Base-by-base conservation (phyloP, 441 rosid species). In the Gossypium davidsonii region DNA sequence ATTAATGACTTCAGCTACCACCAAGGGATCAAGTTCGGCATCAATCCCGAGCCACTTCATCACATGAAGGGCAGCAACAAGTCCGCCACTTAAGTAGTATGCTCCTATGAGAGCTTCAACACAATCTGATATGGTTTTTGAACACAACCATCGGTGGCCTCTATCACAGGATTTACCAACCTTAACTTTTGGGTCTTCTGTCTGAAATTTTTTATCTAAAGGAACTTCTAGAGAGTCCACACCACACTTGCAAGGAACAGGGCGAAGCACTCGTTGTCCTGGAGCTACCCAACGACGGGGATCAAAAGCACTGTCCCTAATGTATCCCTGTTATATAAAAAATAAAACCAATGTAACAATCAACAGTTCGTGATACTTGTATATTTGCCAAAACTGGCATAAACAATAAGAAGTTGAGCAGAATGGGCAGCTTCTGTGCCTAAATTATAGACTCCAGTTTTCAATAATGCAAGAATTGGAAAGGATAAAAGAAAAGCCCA, bases 221-320 rank as follows among this genome's bases (percentile, higher is more conserved):
- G 98, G 97, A 59, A 96, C 98, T 79, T 90, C 91, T 49, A 70
- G 76, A 66, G 92, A 76, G 57, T 87, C 89, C 65, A 86, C 76
- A 61, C 89, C 89, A 62, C 97, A 91, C 12, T 79, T 73, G 81
- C 99, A 96, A 71, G 92, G 89, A 79, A 77, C 83, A 0, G 83
- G 84, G 70, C 76, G 84, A 48, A 85, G 48, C 68, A 91, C 77
- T 23, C 12, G 34, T 56, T 95, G 98, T 55, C 98, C 98, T 3
- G 99, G 97, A 82, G 98, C 96, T 12, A 85, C 87, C 98, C 99
- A 95, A 66, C 88, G 91, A 74, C 95, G 96, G 23, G 98, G 94
- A 77, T 91, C 91, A 80, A 96, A 96, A 67, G 95, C 83, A 68
- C 88, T 31, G 25, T 91, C 95, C 76, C 94, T 83, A 77, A 96